Base-by-base conservation (phyloP, 768 basidiomycete genomes). In the Mycena kentingensis region DNA sequence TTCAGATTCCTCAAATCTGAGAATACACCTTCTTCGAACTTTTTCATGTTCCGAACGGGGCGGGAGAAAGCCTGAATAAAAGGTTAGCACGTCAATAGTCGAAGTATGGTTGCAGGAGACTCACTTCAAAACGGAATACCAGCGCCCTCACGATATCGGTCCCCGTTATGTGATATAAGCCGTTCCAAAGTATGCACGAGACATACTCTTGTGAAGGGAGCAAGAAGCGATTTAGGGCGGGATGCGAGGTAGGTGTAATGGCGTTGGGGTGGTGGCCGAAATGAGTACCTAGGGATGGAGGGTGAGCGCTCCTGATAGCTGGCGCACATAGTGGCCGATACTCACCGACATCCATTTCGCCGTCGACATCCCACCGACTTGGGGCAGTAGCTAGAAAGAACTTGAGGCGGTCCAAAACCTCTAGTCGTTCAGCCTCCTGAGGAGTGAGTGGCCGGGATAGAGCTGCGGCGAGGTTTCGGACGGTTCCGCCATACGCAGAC, bases 21-120 rank as follows among this genome's bases (percentile, higher is more conserved):
- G 64, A 98, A 98, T 37, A 98, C 87, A 46, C 95, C 95, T 70
- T 98, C 95, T 67, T 98, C 95, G 62, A 96, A 98, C 69, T 98
- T 98, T 72, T 97, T 97, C 81, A 93, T 88, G 63, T 93, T 92
- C 51, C 81, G 77, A 34, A 98, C 92, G 0, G 94, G 95, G 8
- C 95, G 77, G 2, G 91, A 90, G 63, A 96, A 96, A 34, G 89
- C 88, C 74, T 81, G 58, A 12, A 24, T 36, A 28, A 49, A 49
- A 60, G 39, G 31, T 51, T 41, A 25, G 48, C 59, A 42, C 24
- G 18, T 41, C 19, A 18, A 47, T 43, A 28, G 38, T 52, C 51
- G 42, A 45, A 43, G 47, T 45, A 55, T 52, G 31, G 52, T 36
- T 39, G 39, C 46, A 48, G 36, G 22, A 27, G 10, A 71, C 76